These are phyloP conservation scores for Nemania serpens DNA, from an alignment of 2,329 filamentous ascomycete genomes.

Conservation along the genomic window DNA sequence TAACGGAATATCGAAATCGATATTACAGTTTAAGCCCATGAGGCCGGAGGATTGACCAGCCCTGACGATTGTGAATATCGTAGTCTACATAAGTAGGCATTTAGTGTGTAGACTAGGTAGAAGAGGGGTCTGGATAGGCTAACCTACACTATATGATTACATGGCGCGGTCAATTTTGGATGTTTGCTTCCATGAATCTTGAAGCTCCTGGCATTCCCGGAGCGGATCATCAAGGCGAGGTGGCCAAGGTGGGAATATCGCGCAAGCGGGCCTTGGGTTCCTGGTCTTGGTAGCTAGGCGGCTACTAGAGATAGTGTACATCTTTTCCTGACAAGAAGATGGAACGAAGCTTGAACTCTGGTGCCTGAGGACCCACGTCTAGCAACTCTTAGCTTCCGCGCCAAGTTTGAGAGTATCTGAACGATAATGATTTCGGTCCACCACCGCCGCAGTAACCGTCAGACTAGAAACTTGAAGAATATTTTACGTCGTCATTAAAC, in stretches of 20 bases:
- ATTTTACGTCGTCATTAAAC: background rate
- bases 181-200: background rate
- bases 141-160: background rate
- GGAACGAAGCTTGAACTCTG: background rate
- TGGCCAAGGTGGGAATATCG: background rate
- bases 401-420: background rate
- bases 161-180: background rate
- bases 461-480: background rate
- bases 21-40: background rate
- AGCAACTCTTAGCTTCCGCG: background rate
- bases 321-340: background rate
- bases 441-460: background rate
- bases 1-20: background rate
- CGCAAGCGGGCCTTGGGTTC: background rate
- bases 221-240: background rate
- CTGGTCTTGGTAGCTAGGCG: background rate
- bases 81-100: too few species aligned
- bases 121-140: too few species aligned
- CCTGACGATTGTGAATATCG: constrained; percentile 9
- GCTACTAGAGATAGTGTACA: background rate
- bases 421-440: background rate
- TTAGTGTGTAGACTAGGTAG: too few species aligned
- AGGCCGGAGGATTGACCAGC: background rate
- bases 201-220: background rate
- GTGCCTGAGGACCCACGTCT: background rate